A percentile compares a stretch with the other conserved stretches of the same genome.
Evolutionary conservation across 768 basidiomycete species (phyloP).

Genomic region (Tricholoma flavovirens): DNA sequence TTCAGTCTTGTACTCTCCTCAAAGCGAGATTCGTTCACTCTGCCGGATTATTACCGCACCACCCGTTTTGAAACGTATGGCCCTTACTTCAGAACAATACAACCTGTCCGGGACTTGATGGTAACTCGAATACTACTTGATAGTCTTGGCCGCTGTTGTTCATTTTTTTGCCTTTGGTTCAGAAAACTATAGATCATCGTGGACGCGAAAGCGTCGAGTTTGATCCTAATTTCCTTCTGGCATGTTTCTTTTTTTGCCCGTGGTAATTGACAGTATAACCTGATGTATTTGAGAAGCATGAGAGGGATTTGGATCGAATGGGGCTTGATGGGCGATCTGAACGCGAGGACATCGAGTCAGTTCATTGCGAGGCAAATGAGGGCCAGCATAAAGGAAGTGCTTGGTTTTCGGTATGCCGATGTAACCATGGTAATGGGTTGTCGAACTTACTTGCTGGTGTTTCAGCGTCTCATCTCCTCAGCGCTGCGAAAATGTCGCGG

Average conservation of each 20-base stretch:
- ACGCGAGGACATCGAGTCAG: background rate
- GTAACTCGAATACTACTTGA: background rate
- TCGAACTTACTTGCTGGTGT: background rate
- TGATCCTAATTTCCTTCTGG: background rate
- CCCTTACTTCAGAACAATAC: background rate
- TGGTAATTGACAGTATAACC: background rate
- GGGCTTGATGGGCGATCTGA: background rate
- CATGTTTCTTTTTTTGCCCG: background rate
- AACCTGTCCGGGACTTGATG: background rate
- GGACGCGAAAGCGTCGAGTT: constrained; percentile 1
- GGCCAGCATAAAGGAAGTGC: background rate
- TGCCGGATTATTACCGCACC: constrained; percentile 1
- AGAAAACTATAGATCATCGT: constrained; percentile 2
- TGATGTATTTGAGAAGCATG: background rate
- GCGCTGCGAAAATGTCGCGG: background rate
- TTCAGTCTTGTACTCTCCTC: constrained; percentile 1
- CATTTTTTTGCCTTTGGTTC: background rate
- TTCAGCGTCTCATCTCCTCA: background rate
- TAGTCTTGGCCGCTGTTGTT: background rate
- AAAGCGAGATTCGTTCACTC: background rate
- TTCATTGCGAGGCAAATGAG: background rate
- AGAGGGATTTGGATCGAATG: background rate
- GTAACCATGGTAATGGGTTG: background rate
- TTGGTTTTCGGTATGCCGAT: background rate
- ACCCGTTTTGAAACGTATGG: constrained; percentile 1